A percentile compares a stretch with the other conserved stretches of the same genome.
Evolutionary conservation across 2,329 filamentous ascomycete species (phyloP).

Genomic region (Ceratocystis cacaofunesta): DNA sequence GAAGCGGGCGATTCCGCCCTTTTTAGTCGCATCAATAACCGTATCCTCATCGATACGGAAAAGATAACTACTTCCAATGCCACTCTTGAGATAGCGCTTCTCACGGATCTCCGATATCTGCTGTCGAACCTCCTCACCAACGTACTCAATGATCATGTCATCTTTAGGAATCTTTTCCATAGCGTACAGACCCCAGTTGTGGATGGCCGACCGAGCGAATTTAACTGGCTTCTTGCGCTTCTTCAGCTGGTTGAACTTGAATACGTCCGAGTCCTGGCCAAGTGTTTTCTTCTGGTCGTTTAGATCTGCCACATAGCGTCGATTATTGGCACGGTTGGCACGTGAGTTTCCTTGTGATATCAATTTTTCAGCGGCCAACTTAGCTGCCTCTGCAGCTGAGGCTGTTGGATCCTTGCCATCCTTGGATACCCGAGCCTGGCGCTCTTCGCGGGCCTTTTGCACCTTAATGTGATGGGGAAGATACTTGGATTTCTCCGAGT

Average conservation of each 20-base stretch:
- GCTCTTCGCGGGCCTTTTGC: constrained; percentile 76
- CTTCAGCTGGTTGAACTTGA: constrained; percentile 97
- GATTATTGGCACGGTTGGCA: constrained; percentile 88
- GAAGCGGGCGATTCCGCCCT: constrained; percentile 92
- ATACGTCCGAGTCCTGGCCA: constrained; percentile 71
- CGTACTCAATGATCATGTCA: constrained; percentile 99
- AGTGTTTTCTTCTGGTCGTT: constrained; percentile 85
- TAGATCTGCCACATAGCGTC: constrained; percentile 83
- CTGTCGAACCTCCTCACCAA: constrained; percentile 92
- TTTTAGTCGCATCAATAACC: constrained; percentile 95
- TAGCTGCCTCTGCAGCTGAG: constrained; percentile 54
- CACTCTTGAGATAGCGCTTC: constrained; percentile 81
- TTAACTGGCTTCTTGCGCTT: constrained; percentile 99
- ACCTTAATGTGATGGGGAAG: constrained; percentile 95
- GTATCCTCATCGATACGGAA: constrained; percentile 98
- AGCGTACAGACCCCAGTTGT: constrained; percentile 96
- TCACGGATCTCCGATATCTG: constrained; percentile 96
- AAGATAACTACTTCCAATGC: constrained; percentile 91
- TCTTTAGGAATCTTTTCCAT: constrained; percentile 95
- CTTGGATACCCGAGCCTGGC: constrained; percentile 59
- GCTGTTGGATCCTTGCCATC: constrained; percentile 50
- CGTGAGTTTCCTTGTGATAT: constrained; percentile 80
- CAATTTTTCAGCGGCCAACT: constrained; percentile 63
- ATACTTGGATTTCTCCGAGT: constrained; percentile 96
- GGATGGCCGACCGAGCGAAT: constrained; percentile 92